These are phyloP conservation scores for Camelina sativa DNA, from an alignment of 345 rosid genomes.

Conservation along the genomic window DNA sequence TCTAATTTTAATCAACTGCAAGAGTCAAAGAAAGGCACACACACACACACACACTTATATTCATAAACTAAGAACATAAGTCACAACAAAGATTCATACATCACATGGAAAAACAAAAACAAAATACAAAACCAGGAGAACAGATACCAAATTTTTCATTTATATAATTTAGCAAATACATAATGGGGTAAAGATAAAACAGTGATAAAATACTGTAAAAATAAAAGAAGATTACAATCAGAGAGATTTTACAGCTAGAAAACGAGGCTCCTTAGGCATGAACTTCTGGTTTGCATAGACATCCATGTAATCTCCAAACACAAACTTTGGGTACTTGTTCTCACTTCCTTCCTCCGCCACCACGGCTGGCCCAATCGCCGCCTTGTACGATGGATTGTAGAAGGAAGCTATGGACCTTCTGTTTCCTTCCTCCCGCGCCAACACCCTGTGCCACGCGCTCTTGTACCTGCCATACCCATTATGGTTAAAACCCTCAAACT, in stretches of 20 bases:
- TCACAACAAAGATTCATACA: constrained; percentile 34
- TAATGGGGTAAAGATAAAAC: constrained; percentile 8
- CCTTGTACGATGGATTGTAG: constrained; percentile 76
- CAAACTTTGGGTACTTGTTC: constrained; percentile 64
- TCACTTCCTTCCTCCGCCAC: constrained; percentile 44
- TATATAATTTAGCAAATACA: constrained; percentile 33
- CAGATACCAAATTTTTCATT: constrained; percentile 25
- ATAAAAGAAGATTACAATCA: constrained; percentile 31
- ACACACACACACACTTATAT: constrained; percentile 26
- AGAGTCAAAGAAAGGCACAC: background rate
- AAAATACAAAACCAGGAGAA: constrained; percentile 10
- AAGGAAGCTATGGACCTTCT: constrained; percentile 87
- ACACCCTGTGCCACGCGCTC: constrained; percentile 86
- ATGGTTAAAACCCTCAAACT: background rate
- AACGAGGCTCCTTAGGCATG: constrained; percentile 85
- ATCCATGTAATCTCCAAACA: constrained; percentile 94
- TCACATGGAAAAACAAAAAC: constrained; percentile 1
- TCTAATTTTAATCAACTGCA: background rate
- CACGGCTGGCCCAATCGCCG: constrained; percentile 76
- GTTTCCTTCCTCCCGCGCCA: constrained; percentile 58
- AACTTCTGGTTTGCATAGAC: constrained; percentile 89
- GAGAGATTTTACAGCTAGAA: constrained; percentile 65
- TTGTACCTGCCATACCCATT: constrained; percentile 55
- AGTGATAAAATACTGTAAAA: constrained; percentile 32
- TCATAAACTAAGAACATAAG: constrained; percentile 26